Evolutionary conservation across 768 basidiomycete species (phyloP).

Genomic region (Tremella fuciformis): DNA sequence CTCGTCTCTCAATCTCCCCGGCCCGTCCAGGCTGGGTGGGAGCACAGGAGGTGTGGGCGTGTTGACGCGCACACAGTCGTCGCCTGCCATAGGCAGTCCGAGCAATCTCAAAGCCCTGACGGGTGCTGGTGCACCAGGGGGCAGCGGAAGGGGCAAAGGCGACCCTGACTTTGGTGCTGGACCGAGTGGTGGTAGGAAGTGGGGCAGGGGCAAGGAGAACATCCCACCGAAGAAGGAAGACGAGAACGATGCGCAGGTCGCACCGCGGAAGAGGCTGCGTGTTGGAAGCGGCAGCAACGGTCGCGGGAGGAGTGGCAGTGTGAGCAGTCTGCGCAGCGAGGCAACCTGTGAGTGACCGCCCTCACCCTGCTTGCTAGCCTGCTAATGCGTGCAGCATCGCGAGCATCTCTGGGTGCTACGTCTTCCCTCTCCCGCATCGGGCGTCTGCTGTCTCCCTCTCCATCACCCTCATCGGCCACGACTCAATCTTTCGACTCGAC

Average conservation of each 20-base stretch:
- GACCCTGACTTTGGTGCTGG: slow-evolving; percentile 19
- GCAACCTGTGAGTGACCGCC: slow-evolving; percentile 25
- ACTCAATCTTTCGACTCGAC: slow-evolving; percentile 24
- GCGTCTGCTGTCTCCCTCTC: slow-evolving; percentile 30
- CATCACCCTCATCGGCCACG: slow-evolving; percentile 32
- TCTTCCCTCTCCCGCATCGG: slow-evolving; percentile 28
- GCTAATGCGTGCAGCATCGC: slow-evolving; percentile 7
- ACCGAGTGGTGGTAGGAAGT: slow-evolving; percentile 14
- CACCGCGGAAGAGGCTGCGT: slow-evolving; percentile 33
- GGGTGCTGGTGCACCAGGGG: slow-evolving; percentile 16
- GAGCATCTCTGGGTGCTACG: slow-evolving; percentile 27
- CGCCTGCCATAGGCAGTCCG: slow-evolving; percentile 24
- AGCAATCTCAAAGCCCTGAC: slow-evolving; percentile 20
- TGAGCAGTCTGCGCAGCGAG: slow-evolving; percentile 41
- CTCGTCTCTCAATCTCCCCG: neutral
- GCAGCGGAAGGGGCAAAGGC: slow-evolving; percentile 21
- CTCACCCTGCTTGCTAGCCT: slow-evolving; percentile 1
- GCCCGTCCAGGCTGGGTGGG: slow-evolving; percentile 4
- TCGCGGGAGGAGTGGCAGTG: slow-evolving; percentile 40
- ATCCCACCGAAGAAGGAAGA: slow-evolving; percentile 42
- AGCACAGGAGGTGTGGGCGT: slow-evolving; percentile 16
- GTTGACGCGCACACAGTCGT: slow-evolving; percentile 33
- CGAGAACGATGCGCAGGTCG: slow-evolving; percentile 19
- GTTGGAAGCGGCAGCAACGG: slow-evolving; percentile 16
- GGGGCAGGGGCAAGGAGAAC: slow-evolving; percentile 46